Evolutionary conservation across 495 filamentous ascomycete genomes (phyloP), one percentile per base, ranked within the genome.

Genomic region (Amphirosellinia nigrospora): DNA sequence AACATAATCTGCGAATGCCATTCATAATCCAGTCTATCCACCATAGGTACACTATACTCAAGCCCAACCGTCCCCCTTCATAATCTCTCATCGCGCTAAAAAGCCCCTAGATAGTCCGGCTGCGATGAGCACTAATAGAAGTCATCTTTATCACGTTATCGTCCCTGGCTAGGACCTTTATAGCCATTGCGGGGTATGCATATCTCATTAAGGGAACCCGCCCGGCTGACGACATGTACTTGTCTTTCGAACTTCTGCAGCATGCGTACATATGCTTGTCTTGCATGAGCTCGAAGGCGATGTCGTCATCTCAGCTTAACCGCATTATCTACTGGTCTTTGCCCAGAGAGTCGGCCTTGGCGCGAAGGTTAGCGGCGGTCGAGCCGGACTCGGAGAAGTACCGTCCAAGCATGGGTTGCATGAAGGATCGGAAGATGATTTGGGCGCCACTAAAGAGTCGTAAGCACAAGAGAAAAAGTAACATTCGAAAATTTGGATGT

Each of bases 371-470:
- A 78, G 93, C 88, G 75, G 96, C 92, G 76, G 94, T 94, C 62
- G 91, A 92, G 74, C 88, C 86, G 70, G 82, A 79, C 77, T 85
- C 77, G 72, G 85, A 80, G 88, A 98, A 98, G 90, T 97, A 94
- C 77, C 93, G 93, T 80, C 91, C 89, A 76, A 97, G 90, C 73
- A 96, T 85, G 58, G 96, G 96, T 79, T 94, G 91, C 75, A 99
- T 82, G 87, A 98, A 92, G 62, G 94, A 97, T 81, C 92, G 90
- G 92, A 98, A 99, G 85, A 99, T 87, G 75, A 98, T 81, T 83
- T 98, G 93, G 75, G 96, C 95, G 79, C 96, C 96, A 78, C 96
- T 98, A 74, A 55, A 73, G n/a, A 30, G 19, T 43, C 46, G 72
- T 69, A 70, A 72, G 84, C 67, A 82, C 78, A 30, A 52, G 50